These are phyloP conservation scores for Nicotiana sylvestris DNA, from an alignment of 257 asterid species.

Conservation along the genomic window DNA sequence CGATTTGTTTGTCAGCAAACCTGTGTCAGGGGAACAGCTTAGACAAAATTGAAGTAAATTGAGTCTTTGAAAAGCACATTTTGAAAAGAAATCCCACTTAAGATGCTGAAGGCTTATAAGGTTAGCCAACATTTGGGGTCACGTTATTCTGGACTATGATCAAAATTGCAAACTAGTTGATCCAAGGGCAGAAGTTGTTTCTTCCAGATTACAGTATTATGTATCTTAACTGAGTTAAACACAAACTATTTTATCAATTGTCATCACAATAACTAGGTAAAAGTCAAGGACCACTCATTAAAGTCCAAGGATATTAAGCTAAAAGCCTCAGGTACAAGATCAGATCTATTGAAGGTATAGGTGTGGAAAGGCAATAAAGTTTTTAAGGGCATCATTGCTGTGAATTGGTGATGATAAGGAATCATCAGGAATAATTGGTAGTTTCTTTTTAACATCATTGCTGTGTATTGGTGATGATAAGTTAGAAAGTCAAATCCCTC, in stretches of 20 bases:
- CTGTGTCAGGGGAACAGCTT: conserved; percentile 22
- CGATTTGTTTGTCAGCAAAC: conserved; percentile 97
- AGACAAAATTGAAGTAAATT: background rate
- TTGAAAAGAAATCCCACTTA: background rate
- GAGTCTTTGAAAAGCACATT: background rate
- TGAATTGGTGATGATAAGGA: background rate
- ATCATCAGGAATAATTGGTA: background rate
- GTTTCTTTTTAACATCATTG: background rate
- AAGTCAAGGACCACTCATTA: background rate
- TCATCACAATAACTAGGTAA: background rate
- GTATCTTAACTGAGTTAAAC: background rate
- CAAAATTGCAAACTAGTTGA: background rate
- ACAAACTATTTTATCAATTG: background rate
- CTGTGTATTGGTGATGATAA: background rate
- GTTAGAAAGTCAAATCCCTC: background rate
- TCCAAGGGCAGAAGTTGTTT: background rate
- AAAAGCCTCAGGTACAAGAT: background rate
- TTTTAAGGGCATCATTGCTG: background rate
- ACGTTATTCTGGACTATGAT: background rate
- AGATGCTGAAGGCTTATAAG: background rate
- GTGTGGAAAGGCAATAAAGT: background rate
- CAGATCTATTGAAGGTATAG: background rate
- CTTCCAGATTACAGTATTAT: background rate
- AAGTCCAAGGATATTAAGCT: background rate
- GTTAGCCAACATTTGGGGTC: background rate